Evolutionary conservation across 768 basidiomycete species (phyloP).

Genomic region (Podaxis mareebaensis): DNA sequence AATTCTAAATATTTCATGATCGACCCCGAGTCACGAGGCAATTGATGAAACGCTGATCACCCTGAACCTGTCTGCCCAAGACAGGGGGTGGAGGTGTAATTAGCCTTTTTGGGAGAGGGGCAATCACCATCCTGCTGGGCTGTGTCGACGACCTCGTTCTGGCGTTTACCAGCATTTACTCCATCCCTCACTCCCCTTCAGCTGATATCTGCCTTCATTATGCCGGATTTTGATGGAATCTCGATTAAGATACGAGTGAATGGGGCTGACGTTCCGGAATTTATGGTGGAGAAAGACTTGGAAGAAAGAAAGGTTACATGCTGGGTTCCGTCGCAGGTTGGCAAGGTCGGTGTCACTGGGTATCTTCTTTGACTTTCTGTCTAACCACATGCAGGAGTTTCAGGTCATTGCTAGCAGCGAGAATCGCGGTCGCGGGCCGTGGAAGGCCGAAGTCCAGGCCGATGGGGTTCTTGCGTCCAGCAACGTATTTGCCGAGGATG

Average conservation of each 20-base stretch:
- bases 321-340: conserved; percentile 30
- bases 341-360: conserved; percentile 20
- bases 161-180: neutral
- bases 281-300: neutral
- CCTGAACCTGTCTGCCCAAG: too few relatives aligned
- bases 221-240: neutral
- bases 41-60: too few relatives aligned
- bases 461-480: neutral
- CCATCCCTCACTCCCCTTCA: neutral
- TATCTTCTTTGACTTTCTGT: neutral
- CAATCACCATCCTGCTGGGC: neutral
- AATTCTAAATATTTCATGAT: too few relatives aligned
- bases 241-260: neutral
- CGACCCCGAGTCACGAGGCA: too few relatives aligned
- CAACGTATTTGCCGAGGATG: neutral
- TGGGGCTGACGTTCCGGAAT: neutral
- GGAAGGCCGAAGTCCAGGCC: neutral
- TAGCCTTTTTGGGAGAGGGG: neutral
- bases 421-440: neutral
- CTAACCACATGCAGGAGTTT: neutral
- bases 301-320: conserved; percentile 21
- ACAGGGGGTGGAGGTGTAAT: neutral
- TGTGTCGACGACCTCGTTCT: too few relatives aligned
- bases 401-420: neutral
- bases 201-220: neutral